phyloP scores from a whole-genome alignment of 495 filamentous ascomycete species.

The Hyaloscypha finlandica region DNA sequence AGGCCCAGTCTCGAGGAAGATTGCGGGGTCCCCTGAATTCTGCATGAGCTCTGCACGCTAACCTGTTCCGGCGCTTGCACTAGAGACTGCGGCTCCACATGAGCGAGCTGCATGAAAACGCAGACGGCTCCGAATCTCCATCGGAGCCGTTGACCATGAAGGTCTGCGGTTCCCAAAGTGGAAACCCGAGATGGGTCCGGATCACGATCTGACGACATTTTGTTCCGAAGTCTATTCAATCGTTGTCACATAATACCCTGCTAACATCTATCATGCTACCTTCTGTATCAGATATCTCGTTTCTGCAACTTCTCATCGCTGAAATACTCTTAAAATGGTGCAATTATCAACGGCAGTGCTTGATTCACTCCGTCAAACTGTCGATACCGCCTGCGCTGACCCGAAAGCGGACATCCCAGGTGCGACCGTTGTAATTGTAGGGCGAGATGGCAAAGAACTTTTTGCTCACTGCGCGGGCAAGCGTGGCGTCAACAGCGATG shows the following conservation, averaged over 20 bases:
- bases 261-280: conserved; percentile 7
- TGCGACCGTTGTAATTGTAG: not conserved
- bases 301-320: conserved; percentile 6
- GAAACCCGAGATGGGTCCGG: conserved; percentile 1
- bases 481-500: not conserved
- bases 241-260: conserved; percentile 2
- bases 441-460: not conserved
- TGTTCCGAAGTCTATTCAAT: conserved; percentile 9
- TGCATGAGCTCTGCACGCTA: conserved; percentile 1
- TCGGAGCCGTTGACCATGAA: conserved; percentile 3
- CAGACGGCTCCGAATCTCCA: conserved; percentile 13
- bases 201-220: not conserved
- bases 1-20: not conserved
- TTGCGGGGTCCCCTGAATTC: conserved; percentile 3
- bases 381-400: conserved; percentile 42
- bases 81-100: conserved; percentile 5
- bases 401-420: conserved; percentile 29
- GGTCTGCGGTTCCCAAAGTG: not conserved
- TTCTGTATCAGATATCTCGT: conserved; percentile 11
- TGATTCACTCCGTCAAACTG: conserved; percentile 4
- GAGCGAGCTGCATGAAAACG: conserved; percentile 3
- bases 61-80: not conserved
- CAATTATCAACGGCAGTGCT: not conserved
- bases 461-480: not conserved
- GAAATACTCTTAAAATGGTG: conserved; percentile 7